These are phyloP conservation scores for Lathyrus oleraceus DNA, from an alignment of 306 rosid species.

Conservation along the genomic window DNA sequence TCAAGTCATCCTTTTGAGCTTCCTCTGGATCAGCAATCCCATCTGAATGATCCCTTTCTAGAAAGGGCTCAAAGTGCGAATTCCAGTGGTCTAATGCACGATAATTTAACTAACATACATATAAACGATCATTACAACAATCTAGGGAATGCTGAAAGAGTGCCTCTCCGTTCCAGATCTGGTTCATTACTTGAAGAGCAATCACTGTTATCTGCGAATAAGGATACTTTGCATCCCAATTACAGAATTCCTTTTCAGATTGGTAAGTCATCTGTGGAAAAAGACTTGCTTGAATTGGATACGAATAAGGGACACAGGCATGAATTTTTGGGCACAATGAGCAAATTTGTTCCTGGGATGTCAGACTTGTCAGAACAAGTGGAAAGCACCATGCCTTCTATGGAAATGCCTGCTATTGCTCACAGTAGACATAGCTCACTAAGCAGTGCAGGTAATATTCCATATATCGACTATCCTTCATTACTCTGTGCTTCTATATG, in stretches of 20 bases:
- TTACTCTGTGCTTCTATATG: slow-evolving; percentile 20
- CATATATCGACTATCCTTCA: background rate
- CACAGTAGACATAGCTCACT: slow-evolving; percentile 68
- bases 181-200: slow-evolving; percentile 53
- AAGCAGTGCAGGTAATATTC: slow-evolving; percentile 60
- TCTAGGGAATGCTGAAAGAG: slow-evolving; percentile 45
- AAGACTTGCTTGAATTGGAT: slow-evolving; percentile 52
- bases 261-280: slow-evolving; percentile 49
- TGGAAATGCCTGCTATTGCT: slow-evolving; percentile 50
- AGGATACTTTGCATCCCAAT: slow-evolving; percentile 45
- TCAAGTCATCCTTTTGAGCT: slow-evolving; percentile 51
- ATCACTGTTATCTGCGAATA: slow-evolving; percentile 43
- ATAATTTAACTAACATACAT: slow-evolving; percentile 42
- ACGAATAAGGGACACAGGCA: slow-evolving; percentile 49
- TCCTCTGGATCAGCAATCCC: slow-evolving; percentile 52
- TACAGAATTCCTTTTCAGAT: slow-evolving; percentile 48
- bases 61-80: slow-evolving; percentile 48
- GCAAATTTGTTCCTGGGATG: slow-evolving; percentile 46
- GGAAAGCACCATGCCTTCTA: slow-evolving; percentile 41
- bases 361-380: slow-evolving; percentile 51
- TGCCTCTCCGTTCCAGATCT: slow-evolving; percentile 50
- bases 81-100: slow-evolving; percentile 49
- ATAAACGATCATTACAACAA: slow-evolving; percentile 49
- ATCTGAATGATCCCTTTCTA: slow-evolving; percentile 41
- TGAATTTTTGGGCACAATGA: slow-evolving; percentile 42